Conservation (phyloP, 495 filamentous ascomycete species). For the Lepraria neglecta region DNA sequence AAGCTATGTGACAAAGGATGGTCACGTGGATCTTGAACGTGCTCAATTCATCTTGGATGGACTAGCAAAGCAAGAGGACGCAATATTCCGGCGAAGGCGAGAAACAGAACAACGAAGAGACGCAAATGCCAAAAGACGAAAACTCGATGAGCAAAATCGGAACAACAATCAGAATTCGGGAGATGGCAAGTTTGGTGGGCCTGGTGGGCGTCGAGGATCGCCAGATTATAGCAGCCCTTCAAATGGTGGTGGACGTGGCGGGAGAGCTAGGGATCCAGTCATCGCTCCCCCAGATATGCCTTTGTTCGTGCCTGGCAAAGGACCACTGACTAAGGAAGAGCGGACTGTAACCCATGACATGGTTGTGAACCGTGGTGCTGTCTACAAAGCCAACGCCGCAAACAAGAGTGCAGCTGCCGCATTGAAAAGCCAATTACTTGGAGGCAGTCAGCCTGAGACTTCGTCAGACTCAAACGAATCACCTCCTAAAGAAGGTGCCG, state of each 20-base stretch:
- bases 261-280: slow-evolving; percentile 29
- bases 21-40: slow-evolving; percentile 76
- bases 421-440: slow-evolving; percentile 73
- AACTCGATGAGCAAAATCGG: slow-evolving; percentile 55
- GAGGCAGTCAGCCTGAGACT: slow-evolving; percentile 27
- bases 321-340: slow-evolving; percentile 55
- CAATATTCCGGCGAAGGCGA: slow-evolving; percentile 80
- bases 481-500: slow-evolving; percentile 9
- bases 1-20: slow-evolving; percentile 92
- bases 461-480: slow-evolving; percentile 18
- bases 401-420: slow-evolving; percentile 93
- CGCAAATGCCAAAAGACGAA: slow-evolving; percentile 69
- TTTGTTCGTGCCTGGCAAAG: slow-evolving; percentile 53
- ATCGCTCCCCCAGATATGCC: slow-evolving; percentile 41
- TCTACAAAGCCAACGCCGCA: slow-evolving; percentile 70
- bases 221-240: slow-evolving; percentile 38
- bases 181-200: slow-evolving; percentile 15
- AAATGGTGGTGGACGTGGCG: slow-evolving; percentile 31
- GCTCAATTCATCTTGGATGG: slow-evolving; percentile 85
- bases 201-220: slow-evolving; percentile 36
- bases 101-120: slow-evolving; percentile 76
- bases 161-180: slow-evolving; percentile 40
- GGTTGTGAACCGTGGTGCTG: slow-evolving; percentile 71
- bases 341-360: slow-evolving; percentile 74
- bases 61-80: slow-evolving; percentile 89